Evolutionary conservation across 495 filamentous ascomycete genomes (phyloP), one percentile per base, ranked within the genome.

Genomic region (Podospora sp.): DNA sequence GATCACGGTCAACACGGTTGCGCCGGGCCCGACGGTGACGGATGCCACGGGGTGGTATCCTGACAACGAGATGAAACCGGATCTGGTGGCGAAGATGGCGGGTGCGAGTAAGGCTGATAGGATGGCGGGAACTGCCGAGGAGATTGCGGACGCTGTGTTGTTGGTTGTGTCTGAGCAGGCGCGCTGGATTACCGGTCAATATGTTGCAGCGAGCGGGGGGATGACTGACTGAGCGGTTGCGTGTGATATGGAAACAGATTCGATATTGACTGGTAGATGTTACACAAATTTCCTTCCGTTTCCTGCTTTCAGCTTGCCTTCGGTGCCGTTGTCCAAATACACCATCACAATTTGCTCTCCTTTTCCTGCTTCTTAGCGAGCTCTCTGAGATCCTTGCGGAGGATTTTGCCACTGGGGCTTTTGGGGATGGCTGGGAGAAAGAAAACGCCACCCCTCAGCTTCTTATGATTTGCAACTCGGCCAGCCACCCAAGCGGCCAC

Each of bases 401-500:
- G 72, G 57, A 96, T 95, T 84, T 97, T 97, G 2, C 93, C 93
- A 67, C 86, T 86, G 0, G 84, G 83, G 71, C 88, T 94, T 83
- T 93, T 94, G n/a, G 92, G 93, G 21, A 96, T 88, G 57, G 82
- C 82, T 62, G 92, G 85, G 7, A 94, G 79, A 71, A 94, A 96
- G 22, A 83, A 83, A 0, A 96, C 85, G 0, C 93, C 93, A 25
- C 93, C 93, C 20, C 90, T 82, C 66, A 96, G 76, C 53, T 82
- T 80, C 82, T 97, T 96, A 68, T 94, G 88, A 12, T 82, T 79
- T 2, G 89, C 84, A 0, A 94, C 87, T 69, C 86, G 84, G 50
- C 69, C 73, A 7, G 66, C 72, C 2, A 80, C 73, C 72, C 76
- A 80, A 11, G 68, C 64, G 1, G 69, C 36, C 6, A 83, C 73